Base-by-base conservation (phyloP, 1,139 yeast species). In the Geotrichum histeridarum region DNA sequence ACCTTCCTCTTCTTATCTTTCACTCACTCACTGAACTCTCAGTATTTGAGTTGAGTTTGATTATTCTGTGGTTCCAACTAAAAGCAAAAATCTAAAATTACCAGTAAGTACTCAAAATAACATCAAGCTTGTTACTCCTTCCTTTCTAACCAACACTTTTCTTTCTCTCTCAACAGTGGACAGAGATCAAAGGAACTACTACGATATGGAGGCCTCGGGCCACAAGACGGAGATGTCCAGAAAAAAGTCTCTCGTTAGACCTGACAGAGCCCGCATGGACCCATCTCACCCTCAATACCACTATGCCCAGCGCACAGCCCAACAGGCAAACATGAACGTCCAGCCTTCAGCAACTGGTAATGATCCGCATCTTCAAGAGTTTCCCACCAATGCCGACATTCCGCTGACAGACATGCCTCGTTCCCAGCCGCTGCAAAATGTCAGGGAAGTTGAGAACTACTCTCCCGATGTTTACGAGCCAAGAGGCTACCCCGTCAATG, bases 311-410 rank as follows among this genome's bases (percentile, higher is more conserved):
- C 67, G 65, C 18, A 84, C 85, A 30, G 85, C 93, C 8, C 81
- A 83, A 56, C 87, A 85, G 63, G 74, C 84, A 4, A 77, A 83
- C 63, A 72, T 87, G 58, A 65, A 68, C 31, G 71, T 88, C 45
- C 82, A 79, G 62, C 91, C 95, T 1, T 81, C 90, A 0, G 70
- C 84, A 2, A 84, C 93, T 1, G 95, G 95, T 2, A 75, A 82
- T 52, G 86, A 85, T 61, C 95, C 95, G 0, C 69, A 70, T n/a
- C 50, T 64, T 32, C 65, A 56, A 71, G 70, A 31, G 81, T 83
- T 35, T 70, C 75, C 54, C 82, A 79, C 32, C 6, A 17, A 35
- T 14, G 27, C 35, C 4, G 43, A 39, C n/a, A 53, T 55, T 32
- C 58, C 56, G 31, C 43, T 53, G 4, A 15, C 48, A 14, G 54